Evolutionary conservation across 2,329 filamentous ascomycete genomes (phyloP), one percentile per base, ranked within the genome.

Genomic region (Fusarium gaditjirri): DNA sequence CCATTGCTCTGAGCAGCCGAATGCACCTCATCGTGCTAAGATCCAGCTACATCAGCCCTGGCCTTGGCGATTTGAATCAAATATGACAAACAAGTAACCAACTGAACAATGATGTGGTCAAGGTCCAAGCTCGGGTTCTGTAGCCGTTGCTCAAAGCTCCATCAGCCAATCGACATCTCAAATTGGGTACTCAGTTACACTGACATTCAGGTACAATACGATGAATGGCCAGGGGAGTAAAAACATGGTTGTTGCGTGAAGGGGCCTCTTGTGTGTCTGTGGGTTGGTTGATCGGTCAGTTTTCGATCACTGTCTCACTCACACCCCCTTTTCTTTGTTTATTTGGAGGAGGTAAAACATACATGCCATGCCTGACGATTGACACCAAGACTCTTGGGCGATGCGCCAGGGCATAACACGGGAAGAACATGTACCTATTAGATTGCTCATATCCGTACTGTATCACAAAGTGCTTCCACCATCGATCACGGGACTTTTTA

Each of bases 381-480:
- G 41, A 50, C 33, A 23, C 44, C 44, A 27, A 41, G n/a, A 50
- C 35, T 54, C 39, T 63, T 42, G 35, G 27, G 27, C 33, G 29
- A 14, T 33, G 49, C 23, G 25, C 16, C n/a, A 35, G 27, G 38
- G 27, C 33, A 49, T 35, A 27, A 61, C 31, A 38, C 21, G n/a
- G 43, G 33, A 39, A 25, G 33, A 41, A 47, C 41, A 58, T 29
- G 53, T 31, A 50, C 47, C 29, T 35, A 23, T 35, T 25, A 49
- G 35, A 52, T 31, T 31, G 41, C 31, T n/a, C 53, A 59, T 23
- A 41, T 16, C 36, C 19, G 44, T 23, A 14, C n/a, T 42, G 70
- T 68, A 29, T 31, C 46, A 68, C 50, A 68, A 73, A 29, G 59
- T 50, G 67, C 70, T 52, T 71, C 39, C 17, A 36, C 41, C n/a